Evolutionary conservation across 257 asterid species (phyloP).

Genomic region (Nyctanthes arbortristis): DNA sequence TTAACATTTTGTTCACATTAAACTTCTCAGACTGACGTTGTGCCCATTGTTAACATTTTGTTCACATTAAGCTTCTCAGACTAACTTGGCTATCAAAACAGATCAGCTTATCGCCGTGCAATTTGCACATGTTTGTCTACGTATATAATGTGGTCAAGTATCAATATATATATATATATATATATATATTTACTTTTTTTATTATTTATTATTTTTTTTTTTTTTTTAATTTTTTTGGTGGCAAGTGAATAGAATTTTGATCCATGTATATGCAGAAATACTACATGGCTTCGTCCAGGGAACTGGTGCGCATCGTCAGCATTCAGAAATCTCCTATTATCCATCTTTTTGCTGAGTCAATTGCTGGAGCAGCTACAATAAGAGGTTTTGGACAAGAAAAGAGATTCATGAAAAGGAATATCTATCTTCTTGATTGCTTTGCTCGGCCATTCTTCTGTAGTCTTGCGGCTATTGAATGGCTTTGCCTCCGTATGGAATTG

Average conservation of each 20-base stretch:
- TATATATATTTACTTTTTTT: too few species aligned
- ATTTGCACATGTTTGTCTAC: constrained; percentile 3
- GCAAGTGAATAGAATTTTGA: constrained; percentile 2
- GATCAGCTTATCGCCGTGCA: constrained; percentile 4
- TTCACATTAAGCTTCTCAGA: background rate
- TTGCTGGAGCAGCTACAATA: constrained; percentile 97
- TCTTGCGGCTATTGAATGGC: constrained; percentile 99
- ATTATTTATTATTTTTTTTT: too few species aligned
- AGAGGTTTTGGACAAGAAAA: constrained; percentile 99
- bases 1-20: too few species aligned
- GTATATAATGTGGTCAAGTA: background rate
- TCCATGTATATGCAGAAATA: constrained; percentile 79
- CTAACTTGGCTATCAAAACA: background rate
- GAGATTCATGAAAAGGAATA: constrained; percentile 97
- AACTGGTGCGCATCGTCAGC: constrained; percentile 95
- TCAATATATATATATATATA: too few species aligned
- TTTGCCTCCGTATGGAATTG: constrained; percentile 96
- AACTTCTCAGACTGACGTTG: too few species aligned
- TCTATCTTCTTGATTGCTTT: constrained; percentile 96
- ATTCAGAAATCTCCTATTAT: constrained; percentile 97
- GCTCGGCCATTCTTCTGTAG: constrained; percentile 98
- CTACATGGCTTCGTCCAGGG: constrained; percentile 99
- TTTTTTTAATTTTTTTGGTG: too few species aligned
- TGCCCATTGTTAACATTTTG: background rate
- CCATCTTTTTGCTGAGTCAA: constrained; percentile 92